Percentiles rank a stretch among this genome's conserved stretches.
Evolutionary conservation across 192 early-diverging fungal species (phyloP).

Genomic region (Rhizophagus clarus): DNA sequence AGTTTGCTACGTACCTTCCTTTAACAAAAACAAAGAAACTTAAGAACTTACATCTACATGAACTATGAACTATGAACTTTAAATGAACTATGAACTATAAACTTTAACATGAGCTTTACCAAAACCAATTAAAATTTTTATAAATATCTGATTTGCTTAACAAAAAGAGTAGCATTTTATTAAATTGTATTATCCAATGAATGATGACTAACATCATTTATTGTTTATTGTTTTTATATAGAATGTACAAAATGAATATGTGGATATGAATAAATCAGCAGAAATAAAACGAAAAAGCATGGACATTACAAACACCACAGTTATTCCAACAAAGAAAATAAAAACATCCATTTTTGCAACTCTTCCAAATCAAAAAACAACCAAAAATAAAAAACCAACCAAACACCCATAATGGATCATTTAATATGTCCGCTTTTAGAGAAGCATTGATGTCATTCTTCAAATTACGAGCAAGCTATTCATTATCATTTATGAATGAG

Average conservation of each 20-base stretch:
- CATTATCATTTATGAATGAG: background rate
- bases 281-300: too few relatives aligned
- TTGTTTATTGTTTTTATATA: too few relatives aligned
- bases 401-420: background rate
- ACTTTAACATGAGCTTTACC: too few relatives aligned
- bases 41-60: slow-evolving; percentile 7
- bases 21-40: slow-evolving; percentile 7
- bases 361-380: background rate
- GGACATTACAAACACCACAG: background rate
- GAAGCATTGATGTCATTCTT: background rate
- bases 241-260: too few relatives aligned
- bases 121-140: too few relatives aligned
- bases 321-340: background rate
- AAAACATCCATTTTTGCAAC: background rate
- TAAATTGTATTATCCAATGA: too few relatives aligned
- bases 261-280: background rate
- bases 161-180: too few relatives aligned
- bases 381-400: too few relatives aligned
- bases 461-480: background rate
- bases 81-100: slow-evolving; percentile 1
- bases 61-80: slow-evolving; percentile 4
- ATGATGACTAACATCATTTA: too few relatives aligned
- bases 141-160: too few relatives aligned
- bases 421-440: background rate
- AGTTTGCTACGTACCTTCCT: background rate